Percentiles rank a stretch among this genome's conserved stretches.
Conservation (phyloP, 2,329 filamentous ascomycete genomes). For the Ustulina deusta region DNA sequence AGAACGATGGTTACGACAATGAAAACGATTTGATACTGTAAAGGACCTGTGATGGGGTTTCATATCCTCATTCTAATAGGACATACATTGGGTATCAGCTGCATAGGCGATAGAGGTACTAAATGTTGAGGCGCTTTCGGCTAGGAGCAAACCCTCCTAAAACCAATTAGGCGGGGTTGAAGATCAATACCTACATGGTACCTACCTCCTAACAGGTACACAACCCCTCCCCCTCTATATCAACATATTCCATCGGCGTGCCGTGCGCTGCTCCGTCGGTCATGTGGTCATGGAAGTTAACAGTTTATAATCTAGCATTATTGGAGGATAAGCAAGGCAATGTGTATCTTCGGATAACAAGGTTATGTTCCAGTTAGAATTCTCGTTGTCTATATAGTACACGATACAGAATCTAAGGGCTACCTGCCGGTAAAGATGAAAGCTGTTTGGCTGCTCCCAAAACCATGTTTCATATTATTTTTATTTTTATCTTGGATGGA, state of each 20-base stretch:
- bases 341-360: not conserved
- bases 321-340: not conserved
- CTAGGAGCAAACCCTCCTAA: constrained; percentile 28
- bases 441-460: no score
- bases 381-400: no score
- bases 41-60: not conserved
- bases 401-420: no score
- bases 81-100: not conserved
- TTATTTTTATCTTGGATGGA: not conserved
- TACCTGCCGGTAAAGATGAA: no score
- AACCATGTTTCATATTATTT: no score
- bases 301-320: no score
- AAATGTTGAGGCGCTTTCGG: constrained; percentile 20
- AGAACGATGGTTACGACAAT: not conserved
- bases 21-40: not conserved
- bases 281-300: no score
- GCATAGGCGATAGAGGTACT: not conserved
- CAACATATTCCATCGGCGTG: not conserved
- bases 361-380: no score
- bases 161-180: not conserved
- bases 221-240: no score
- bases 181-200: constrained; percentile 2
- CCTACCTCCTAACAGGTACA: no score
- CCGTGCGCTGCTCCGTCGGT: no score
- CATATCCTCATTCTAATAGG: not conserved